Percentiles rank a stretch among this genome's conserved stretches.
Evolutionary conservation across 1,284 basidiomycete species (phyloP).

Genomic region (Sporisorium reilianum): DNA sequence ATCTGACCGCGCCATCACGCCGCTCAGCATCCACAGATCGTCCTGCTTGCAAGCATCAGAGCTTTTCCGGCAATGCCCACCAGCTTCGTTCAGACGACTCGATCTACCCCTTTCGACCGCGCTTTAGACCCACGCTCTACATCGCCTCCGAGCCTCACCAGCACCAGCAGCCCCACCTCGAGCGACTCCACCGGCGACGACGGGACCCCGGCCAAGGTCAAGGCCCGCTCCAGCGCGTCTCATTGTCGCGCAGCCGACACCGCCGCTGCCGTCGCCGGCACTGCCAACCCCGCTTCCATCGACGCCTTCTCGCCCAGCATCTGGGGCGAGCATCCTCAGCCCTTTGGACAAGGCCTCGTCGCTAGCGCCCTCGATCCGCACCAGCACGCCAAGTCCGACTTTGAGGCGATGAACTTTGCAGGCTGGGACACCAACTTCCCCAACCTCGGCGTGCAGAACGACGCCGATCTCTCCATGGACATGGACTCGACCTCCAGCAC

Average conservation of each 20-base stretch:
- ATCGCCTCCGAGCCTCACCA: conserved; percentile 47
- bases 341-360: conserved; percentile 22
- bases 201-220: conserved; percentile 23
- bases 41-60: no score
- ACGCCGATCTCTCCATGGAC: conserved; percentile 49
- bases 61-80: conserved; percentile 38
- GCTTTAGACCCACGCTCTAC: conserved; percentile 18
- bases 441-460: conserved; percentile 22
- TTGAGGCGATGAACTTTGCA: conserved; percentile 42
- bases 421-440: conserved; percentile 40
- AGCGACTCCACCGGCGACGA: conserved; percentile 52
- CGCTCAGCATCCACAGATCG: neutral
- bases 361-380: conserved; percentile 10
- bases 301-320: conserved; percentile 39
- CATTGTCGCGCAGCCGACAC: conserved; percentile 17
- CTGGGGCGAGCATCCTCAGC: conserved; percentile 31
- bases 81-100: conserved; percentile 24
- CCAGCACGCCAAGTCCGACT: conserved; percentile 14
- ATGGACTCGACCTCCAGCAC: conserved; percentile 50
- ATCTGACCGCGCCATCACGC: neutral
- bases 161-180: conserved; percentile 43
- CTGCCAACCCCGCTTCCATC: conserved; percentile 4
- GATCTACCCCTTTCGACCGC: conserved; percentile 10
- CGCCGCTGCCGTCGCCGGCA: conserved; percentile 1
- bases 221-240: conserved; percentile 13